These are phyloP conservation scores for Ogataea paraovalis DNA, from an alignment of 805 yeast species.

Conservation along the genomic window DNA sequence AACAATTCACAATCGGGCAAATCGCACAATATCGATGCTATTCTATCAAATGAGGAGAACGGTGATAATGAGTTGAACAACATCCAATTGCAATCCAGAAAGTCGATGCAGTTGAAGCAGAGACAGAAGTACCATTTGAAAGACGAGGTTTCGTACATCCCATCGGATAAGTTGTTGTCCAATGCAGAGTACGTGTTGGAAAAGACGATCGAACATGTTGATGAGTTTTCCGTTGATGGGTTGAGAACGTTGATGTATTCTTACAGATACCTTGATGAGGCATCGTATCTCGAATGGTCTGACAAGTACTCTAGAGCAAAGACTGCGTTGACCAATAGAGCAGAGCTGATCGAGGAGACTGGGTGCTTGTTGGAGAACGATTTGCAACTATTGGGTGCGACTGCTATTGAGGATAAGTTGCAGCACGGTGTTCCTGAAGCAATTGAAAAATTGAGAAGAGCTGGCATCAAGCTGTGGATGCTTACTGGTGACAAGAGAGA, in stretches of 20 bases:
- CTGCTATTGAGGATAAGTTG: constrained; percentile 95
- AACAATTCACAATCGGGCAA: background rate
- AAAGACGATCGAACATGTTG: constrained; percentile 83
- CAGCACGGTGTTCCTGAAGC: constrained; percentile 97
- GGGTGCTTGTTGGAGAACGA: constrained; percentile 71
- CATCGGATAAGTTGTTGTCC: constrained; percentile 52
- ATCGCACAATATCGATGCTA: constrained; percentile 15
- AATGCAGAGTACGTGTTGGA: constrained; percentile 79
- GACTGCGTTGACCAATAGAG: constrained; percentile 66
- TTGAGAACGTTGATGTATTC: constrained; percentile 84
- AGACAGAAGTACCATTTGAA: constrained; percentile 41
- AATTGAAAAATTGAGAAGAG: constrained; percentile 84
- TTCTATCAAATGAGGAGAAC: constrained; percentile 27
- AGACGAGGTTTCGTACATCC: constrained; percentile 37
- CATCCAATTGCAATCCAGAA: constrained; percentile 49
- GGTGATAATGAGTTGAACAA: constrained; percentile 50
- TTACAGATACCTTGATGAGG: constrained; percentile 61
- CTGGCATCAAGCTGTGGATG: constrained; percentile 97
- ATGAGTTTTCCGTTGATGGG: constrained; percentile 93
- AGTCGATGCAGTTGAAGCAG: constrained; percentile 59
- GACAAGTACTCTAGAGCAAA: constrained; percentile 68
- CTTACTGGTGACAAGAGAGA: constrained; percentile 97
- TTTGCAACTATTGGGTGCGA: constrained; percentile 79
- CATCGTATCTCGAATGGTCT: constrained; percentile 65
- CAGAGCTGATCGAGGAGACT: constrained; percentile 58